phyloP scores from a whole-genome alignment of 345 rosid species.

The Brassica incana region DNA sequence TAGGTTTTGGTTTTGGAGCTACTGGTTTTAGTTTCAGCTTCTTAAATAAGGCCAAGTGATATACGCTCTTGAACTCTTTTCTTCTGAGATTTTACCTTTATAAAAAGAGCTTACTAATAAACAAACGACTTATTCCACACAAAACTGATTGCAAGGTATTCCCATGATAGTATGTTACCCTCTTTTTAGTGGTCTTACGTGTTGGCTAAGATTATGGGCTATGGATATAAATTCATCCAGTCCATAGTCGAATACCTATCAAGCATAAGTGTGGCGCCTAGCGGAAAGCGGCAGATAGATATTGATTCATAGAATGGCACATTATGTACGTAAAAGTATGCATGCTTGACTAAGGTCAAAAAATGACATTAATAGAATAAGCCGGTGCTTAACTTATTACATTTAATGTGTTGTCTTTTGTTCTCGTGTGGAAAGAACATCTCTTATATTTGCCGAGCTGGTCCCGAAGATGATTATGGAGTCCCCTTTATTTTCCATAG shows the following conservation, averaged over 20 bases:
- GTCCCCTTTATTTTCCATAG: conserved; percentile 4
- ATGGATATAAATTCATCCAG: background rate
- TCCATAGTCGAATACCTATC: too few species aligned
- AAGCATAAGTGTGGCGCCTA: too few species aligned
- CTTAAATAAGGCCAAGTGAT: conserved; percentile 73
- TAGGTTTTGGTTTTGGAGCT: conserved; percentile 56
- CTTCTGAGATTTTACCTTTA: conserved; percentile 64
- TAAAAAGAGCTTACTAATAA: conserved; percentile 19
- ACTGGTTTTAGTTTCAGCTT: conserved; percentile 70
- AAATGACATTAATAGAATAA: too few species aligned
- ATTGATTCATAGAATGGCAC: too few species aligned
- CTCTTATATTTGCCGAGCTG: background rate
- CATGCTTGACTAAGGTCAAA: too few species aligned
- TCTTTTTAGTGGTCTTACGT: conserved; percentile 42
- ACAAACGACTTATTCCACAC: conserved; percentile 4
- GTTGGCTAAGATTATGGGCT: background rate
- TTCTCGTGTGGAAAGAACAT: background rate
- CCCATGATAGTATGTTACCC: conserved; percentile 43
- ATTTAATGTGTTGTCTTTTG: too few species aligned
- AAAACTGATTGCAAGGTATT: conserved; percentile 1
- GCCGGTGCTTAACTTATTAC: background rate
- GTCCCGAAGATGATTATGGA: conserved; percentile 2
- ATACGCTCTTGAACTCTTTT: conserved; percentile 69
- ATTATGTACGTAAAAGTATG: too few species aligned
- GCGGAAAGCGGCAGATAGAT: too few species aligned